Evolutionary conservation across 129 eudicot genomes (phyloP).

Genomic region (Flaveria trinervia): DNA sequence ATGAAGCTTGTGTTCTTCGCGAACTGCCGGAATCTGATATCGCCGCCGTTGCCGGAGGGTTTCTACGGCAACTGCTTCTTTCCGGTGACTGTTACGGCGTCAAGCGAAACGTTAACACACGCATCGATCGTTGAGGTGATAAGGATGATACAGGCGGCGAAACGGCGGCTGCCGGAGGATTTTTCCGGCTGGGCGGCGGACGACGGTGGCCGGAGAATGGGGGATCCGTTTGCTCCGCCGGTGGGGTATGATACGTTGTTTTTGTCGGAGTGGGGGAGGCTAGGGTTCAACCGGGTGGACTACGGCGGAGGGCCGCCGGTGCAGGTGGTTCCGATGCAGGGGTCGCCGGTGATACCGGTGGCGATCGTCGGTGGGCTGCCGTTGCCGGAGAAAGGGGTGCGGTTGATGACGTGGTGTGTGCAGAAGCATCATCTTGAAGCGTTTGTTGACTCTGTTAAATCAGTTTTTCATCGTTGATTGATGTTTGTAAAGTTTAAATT

Average conservation of each 20-base stretch:
- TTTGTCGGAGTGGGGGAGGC: slow-evolving; percentile 62
- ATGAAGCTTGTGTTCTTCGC: slow-evolving; percentile 57
- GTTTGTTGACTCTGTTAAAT: slow-evolving; percentile 28
- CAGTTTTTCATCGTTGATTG: neutral
- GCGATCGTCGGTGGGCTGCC: slow-evolving; percentile 48
- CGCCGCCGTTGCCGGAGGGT: slow-evolving; percentile 52
- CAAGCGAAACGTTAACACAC: slow-evolving; percentile 22
- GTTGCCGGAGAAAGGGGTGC: slow-evolving; percentile 40
- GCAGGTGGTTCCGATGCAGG: slow-evolving; percentile 55
- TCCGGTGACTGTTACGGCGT: slow-evolving; percentile 45
- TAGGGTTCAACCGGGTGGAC: slow-evolving; percentile 59
- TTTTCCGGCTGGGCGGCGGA: slow-evolving; percentile 39
- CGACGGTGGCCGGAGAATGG: neutral
- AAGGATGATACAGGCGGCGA: slow-evolving; percentile 56
- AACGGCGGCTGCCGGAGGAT: slow-evolving; percentile 32
- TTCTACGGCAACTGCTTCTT: slow-evolving; percentile 64
- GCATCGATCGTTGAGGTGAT: slow-evolving; percentile 37
- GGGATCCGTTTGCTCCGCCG: slow-evolving; percentile 61
- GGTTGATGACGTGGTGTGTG: slow-evolving; percentile 65
- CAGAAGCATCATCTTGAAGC: slow-evolving; percentile 45
- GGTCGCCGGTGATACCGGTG: slow-evolving; percentile 55
- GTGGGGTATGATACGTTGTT: slow-evolving; percentile 52
- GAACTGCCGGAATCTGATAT: slow-evolving; percentile 44
- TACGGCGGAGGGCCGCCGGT: slow-evolving; percentile 51
- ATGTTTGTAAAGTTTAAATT: neutral